Evolutionary conservation across 2,329 filamentous ascomycete genomes (phyloP).

Genomic region (Plectosphaerella cucumerina): DNA sequence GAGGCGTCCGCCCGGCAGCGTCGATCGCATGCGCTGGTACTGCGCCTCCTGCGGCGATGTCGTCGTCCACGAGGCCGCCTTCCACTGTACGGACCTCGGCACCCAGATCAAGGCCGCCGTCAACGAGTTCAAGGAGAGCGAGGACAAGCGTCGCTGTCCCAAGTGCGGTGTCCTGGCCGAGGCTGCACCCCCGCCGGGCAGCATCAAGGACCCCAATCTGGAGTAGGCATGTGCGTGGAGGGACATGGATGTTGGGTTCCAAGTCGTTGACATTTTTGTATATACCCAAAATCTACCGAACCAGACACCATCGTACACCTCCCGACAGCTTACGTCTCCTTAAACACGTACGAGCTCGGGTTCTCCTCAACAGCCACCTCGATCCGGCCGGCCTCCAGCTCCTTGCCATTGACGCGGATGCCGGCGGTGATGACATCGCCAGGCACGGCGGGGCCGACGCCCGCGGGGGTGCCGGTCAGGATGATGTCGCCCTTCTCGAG

Average conservation of each 20-base stretch:
- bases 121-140: slow-evolving; percentile 67
- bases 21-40: slow-evolving; percentile 90
- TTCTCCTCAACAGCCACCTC: slow-evolving; percentile 81
- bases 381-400: slow-evolving; percentile 79
- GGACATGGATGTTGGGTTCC: neutral
- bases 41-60: slow-evolving; percentile 61
- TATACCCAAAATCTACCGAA: neutral
- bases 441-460: slow-evolving; percentile 78
- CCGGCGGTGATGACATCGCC: slow-evolving; percentile 87
- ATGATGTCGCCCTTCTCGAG: slow-evolving; percentile 89
- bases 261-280: slow-evolving; percentile 1
- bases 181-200: slow-evolving; percentile 57
- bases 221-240: slow-evolving; percentile 17
- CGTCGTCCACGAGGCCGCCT: slow-evolving; percentile 79
- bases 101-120: slow-evolving; percentile 94
- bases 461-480: slow-evolving; percentile 95
- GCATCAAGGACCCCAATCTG: slow-evolving; percentile 57
- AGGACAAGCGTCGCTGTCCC: slow-evolving; percentile 68
- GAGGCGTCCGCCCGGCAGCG: slow-evolving; percentile 60
- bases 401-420: slow-evolving; percentile 72
- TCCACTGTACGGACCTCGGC: slow-evolving; percentile 85
- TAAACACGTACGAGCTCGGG: slow-evolving; percentile 71
- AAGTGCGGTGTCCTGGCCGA: slow-evolving; percentile 75
- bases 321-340: slow-evolving; percentile 57
- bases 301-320: neutral